These are phyloP conservation scores for Malassezia caprae DNA, from an alignment of 1,284 basidiomycete species.

Conservation along the genomic window DNA sequence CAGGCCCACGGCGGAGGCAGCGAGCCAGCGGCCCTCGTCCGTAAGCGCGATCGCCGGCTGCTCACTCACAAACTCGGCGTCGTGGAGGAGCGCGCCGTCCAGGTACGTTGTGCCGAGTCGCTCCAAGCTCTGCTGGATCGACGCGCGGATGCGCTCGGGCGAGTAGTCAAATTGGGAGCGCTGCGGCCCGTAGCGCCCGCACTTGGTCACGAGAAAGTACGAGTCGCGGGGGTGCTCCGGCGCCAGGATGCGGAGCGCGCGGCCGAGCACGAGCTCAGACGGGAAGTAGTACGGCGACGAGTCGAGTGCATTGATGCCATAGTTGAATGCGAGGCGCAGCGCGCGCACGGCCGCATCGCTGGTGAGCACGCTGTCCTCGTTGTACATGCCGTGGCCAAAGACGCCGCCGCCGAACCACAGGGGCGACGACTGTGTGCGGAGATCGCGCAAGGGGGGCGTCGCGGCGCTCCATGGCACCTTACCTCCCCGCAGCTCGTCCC, in stretches of 20 bases:
- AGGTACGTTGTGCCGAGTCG: conserved; percentile 60
- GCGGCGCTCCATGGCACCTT: neutral
- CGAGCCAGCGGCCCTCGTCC: conserved; percentile 8
- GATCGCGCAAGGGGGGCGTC: neutral
- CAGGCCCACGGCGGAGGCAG: conserved; percentile 13
- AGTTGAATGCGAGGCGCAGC: conserved; percentile 58
- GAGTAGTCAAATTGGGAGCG: conserved; percentile 66
- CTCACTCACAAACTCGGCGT: conserved; percentile 74
- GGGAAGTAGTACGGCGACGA: conserved; percentile 71
- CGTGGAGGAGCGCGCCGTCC: conserved; percentile 61
- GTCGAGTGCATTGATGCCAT: conserved; percentile 82
- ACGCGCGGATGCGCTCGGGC: conserved; percentile 60
- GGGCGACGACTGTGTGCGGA: conserved; percentile 23
- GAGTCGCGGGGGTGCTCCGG: conserved; percentile 49
- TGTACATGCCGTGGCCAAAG: conserved; percentile 43
- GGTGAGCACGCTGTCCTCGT: conserved; percentile 21
- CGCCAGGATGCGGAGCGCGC: conserved; percentile 48
- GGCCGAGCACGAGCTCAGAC: conserved; percentile 76
- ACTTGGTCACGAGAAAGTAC: conserved; percentile 62
- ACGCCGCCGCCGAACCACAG: conserved; percentile 40
- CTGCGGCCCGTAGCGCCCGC: conserved; percentile 67
- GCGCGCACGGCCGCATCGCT: conserved; percentile 29
- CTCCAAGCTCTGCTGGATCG: conserved; percentile 62
- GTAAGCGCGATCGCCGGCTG: conserved; percentile 47
- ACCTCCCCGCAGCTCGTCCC: neutral